These are phyloP conservation scores for Primulina tabacum DNA, from an alignment of 257 asterid genomes.

Conservation along the genomic window DNA sequence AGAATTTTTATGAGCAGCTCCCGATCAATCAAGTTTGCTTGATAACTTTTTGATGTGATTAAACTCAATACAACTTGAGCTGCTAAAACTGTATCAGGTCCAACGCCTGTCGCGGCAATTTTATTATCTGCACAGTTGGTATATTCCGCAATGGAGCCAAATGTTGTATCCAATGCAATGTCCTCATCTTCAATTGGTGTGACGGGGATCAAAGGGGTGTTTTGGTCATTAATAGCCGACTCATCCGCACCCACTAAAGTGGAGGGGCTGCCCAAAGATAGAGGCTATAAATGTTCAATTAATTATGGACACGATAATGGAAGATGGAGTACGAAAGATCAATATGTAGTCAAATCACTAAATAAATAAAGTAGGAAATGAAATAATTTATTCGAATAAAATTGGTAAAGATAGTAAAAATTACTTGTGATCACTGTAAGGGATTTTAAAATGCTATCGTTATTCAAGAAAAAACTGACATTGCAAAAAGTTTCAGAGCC, in stretches of 20 bases:
- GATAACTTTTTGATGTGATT: conserved; percentile 26
- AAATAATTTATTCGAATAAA: no score
- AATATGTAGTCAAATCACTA: neutral
- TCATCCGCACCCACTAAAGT: conserved; percentile 21
- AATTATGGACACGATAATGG: neutral
- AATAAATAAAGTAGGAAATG: no score
- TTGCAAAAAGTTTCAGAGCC: no score
- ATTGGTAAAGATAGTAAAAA: no score
- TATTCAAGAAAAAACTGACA: no score
- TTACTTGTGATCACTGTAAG: no score
- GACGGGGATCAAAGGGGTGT: conserved; percentile 43
- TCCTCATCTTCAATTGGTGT: conserved; percentile 70
- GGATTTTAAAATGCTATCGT: no score
- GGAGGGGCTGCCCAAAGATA: conserved; percentile 43
- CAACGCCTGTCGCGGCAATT: conserved; percentile 23
- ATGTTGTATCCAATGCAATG: conserved; percentile 23
- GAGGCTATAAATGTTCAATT: neutral
- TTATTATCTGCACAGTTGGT: conserved; percentile 11
- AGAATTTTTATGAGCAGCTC: conserved; percentile 50
- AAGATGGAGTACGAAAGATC: neutral
- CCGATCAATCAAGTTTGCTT: conserved; percentile 38
- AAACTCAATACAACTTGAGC: conserved; percentile 39
- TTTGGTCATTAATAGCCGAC: conserved; percentile 28
- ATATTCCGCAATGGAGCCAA: conserved; percentile 18
- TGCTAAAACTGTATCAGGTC: conserved; percentile 31